phyloP scores from a whole-genome alignment of 768 basidiomycete genomes.

The Russula ochroleuca region DNA sequence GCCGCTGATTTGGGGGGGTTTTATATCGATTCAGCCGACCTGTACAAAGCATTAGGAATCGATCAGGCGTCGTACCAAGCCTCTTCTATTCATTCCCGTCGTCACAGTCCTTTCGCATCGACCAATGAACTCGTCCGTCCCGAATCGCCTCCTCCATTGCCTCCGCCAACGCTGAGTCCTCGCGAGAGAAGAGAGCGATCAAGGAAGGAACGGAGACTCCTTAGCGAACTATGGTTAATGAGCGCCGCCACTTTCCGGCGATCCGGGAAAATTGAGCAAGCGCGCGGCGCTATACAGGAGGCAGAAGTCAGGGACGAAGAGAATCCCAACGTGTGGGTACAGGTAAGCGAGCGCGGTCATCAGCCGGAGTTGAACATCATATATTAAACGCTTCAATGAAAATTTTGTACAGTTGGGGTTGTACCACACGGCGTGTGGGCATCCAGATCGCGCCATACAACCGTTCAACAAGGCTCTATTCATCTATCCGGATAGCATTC shows the following conservation, averaged over 20 bases:
- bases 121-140: slow-evolving; percentile 33
- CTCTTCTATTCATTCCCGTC: slow-evolving; percentile 81
- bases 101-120: slow-evolving; percentile 40
- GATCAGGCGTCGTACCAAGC: slow-evolving; percentile 57
- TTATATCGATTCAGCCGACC: slow-evolving; percentile 4
- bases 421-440: slow-evolving; percentile 59
- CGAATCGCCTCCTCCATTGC: slow-evolving; percentile 42
- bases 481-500: slow-evolving; percentile 71
- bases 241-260: slow-evolving; percentile 91
- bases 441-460: slow-evolving; percentile 59
- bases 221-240: slow-evolving; percentile 90
- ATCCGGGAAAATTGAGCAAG: slow-evolving; percentile 84
- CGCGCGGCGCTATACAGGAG: slow-evolving; percentile 88
- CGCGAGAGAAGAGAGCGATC: slow-evolving; percentile 36
- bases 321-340: slow-evolving; percentile 91
- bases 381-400: not conserved
- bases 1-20: not conserved
- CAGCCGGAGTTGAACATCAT: not conserved
- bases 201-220: slow-evolving; percentile 55
- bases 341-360: slow-evolving; percentile 49
- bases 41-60: slow-evolving; percentile 15
- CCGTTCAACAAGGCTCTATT: slow-evolving; percentile 88
- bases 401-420: slow-evolving; percentile 56
- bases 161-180: slow-evolving; percentile 32
- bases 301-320: slow-evolving; percentile 85